A percentile compares a stretch with the other conserved stretches of the same genome.
phyloP scores from a whole-genome alignment of 352 stramenopile species.

The Phytopythium boreale region DNA sequence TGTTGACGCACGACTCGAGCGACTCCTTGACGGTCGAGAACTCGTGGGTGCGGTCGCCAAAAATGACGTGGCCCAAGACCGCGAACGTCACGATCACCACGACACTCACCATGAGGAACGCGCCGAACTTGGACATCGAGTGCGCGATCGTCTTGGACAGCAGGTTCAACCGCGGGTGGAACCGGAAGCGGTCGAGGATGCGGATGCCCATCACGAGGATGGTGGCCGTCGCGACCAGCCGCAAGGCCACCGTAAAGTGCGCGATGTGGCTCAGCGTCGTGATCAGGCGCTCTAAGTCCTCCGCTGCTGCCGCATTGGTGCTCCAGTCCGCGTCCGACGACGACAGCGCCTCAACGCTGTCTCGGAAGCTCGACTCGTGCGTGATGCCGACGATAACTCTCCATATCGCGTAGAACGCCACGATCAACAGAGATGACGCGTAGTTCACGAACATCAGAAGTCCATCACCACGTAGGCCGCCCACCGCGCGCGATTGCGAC shows the following conservation, averaged over 20 bases:
- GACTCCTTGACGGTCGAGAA: conserved; percentile 43
- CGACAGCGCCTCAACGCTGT: conserved; percentile 36
- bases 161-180: conserved; percentile 52
- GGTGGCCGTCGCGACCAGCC: conserved; percentile 25
- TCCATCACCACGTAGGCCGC: conserved; percentile 9
- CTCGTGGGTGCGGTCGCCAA: conserved; percentile 42
- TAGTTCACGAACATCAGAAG: conserved; percentile 31
- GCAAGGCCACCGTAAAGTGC: conserved; percentile 25
- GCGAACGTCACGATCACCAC: conserved; percentile 58
- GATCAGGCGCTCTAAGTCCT: conserved; percentile 20
- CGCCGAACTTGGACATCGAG: conserved; percentile 43
- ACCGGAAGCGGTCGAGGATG: conserved; percentile 50
- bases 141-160: conserved; percentile 49
- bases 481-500: conserved; percentile 6
- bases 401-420: conserved; percentile 44
- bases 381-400: conserved; percentile 37
- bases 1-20: conserved; percentile 62
- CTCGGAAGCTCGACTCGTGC: conserved; percentile 29
- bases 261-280: conserved; percentile 28
- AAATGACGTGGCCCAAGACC: conserved; percentile 41
- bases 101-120: conserved; percentile 55
- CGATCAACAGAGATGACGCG: conserved; percentile 12
- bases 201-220: conserved; percentile 34
- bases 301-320: conserved; percentile 22
- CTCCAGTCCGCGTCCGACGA: conserved; percentile 26